Evolutionary conservation across 2,329 filamentous ascomycete genomes (phyloP).

Genomic region (Samsoniella hepiali): DNA sequence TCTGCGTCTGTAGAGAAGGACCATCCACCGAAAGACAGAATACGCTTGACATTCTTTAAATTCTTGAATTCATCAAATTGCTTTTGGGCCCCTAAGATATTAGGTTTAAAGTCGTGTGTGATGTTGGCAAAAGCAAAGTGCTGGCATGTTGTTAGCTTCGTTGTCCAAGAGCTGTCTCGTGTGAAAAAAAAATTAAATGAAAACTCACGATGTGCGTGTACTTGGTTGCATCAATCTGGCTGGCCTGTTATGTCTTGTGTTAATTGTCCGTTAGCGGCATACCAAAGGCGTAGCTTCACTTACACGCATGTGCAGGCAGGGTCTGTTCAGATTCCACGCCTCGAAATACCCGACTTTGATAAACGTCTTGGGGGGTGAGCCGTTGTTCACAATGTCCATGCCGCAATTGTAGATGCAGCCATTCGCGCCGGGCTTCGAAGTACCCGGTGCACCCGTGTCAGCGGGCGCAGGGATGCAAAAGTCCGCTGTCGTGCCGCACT

Average conservation of each 20-base stretch:
- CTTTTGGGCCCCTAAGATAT: slow-evolving; percentile 20
- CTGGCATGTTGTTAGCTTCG: slow-evolving; percentile 18
- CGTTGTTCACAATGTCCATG: slow-evolving; percentile 24
- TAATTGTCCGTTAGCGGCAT: neutral
- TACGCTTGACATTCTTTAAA: slow-evolving; percentile 29
- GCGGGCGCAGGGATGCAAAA: slow-evolving; percentile 7
- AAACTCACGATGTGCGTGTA: neutral
- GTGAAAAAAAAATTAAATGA: neutral
- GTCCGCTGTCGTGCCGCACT: slow-evolving; percentile 16
- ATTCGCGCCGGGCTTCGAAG: slow-evolving; percentile 26
- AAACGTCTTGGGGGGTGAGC: neutral
- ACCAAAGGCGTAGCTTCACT: neutral
- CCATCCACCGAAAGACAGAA: slow-evolving; percentile 46
- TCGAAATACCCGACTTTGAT: slow-evolving; percentile 24
- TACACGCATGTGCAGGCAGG: slow-evolving; percentile 22
- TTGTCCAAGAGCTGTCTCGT: slow-evolving; percentile 21
- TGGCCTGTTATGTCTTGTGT: neutral
- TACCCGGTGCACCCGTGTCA: slow-evolving; percentile 22
- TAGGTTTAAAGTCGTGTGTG: slow-evolving; percentile 23
- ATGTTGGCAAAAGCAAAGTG: slow-evolving; percentile 28
- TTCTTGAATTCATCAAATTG: slow-evolving; percentile 30
- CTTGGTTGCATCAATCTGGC: neutral
- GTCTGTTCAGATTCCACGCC: slow-evolving; percentile 14
- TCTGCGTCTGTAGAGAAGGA: slow-evolving; percentile 35
- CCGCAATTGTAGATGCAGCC: slow-evolving; percentile 43